Conservation (phyloP, 2,329 filamentous ascomycete genomes). For the Thermochaetoides dissita region DNA sequence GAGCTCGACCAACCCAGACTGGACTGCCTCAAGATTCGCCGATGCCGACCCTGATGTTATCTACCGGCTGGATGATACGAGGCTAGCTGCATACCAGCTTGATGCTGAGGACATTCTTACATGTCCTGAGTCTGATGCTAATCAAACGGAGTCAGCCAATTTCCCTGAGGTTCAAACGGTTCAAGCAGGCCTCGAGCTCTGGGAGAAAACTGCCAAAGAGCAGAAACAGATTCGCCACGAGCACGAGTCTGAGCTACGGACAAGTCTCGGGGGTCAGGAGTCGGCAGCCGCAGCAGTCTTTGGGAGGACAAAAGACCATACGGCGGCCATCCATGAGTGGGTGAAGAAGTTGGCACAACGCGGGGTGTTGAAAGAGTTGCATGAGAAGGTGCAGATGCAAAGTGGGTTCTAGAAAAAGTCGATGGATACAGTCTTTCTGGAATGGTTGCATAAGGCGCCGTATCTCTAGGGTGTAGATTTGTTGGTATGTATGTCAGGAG, state of each 20-base stretch:
- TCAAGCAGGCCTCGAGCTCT: neutral
- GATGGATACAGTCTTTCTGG: no score
- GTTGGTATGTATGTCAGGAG: no score
- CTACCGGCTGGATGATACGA: neutral
- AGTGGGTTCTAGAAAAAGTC: neutral
- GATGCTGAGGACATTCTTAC: conserved; percentile 3
- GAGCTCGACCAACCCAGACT: neutral
- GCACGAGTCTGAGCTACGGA: conserved; percentile 27
- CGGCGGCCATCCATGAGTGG: conserved; percentile 54
- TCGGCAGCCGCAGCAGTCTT: neutral
- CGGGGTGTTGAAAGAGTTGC: conserved; percentile 37
- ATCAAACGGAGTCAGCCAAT: no score
- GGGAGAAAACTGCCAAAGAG: conserved; percentile 2
- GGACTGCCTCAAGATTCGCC: neutral
- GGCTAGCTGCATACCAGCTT: conserved; percentile 6
- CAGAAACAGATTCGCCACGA: conserved; percentile 2
- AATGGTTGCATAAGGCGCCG: no score
- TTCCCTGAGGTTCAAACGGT: neutral
- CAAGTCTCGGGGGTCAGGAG: conserved; percentile 9
- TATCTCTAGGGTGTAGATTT: no score
- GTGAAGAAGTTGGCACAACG: conserved; percentile 54
- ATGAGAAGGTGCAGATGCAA: conserved; percentile 6
- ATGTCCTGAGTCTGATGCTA: no score
- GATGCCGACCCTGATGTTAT: neutral
- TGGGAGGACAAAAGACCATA: conserved; percentile 52